A percentile compares a stretch with the other conserved stretches of the same genome.
These are phyloP conservation scores for Penicillium sp. DNA, from an alignment of 2,329 filamentous ascomycete species.

Conservation along the genomic window DNA sequence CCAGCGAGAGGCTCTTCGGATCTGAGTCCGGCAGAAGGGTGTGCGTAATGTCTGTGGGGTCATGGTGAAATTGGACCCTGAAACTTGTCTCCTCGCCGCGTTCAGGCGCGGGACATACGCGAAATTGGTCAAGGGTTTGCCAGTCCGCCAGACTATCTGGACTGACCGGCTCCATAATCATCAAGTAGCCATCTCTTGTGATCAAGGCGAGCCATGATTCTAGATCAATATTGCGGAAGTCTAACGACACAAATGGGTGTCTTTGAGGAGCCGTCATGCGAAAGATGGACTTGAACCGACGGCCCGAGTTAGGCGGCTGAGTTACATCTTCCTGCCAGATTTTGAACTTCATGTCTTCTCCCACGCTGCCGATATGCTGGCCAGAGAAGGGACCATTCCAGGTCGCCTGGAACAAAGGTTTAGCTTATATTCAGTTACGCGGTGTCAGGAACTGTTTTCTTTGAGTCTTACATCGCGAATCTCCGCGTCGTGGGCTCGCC, in stretches of 20 bases:
- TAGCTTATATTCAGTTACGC: constrained; percentile 16
- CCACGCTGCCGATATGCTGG: constrained; percentile 82
- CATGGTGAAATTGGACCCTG: constrained; percentile 82
- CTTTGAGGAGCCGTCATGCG: constrained; percentile 66
- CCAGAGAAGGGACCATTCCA: constrained; percentile 92
- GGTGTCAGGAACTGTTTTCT: constrained; percentile 4
- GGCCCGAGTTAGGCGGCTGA: constrained; percentile 68
- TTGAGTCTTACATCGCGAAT: constrained; percentile 69
- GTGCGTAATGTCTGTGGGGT: constrained; percentile 70
- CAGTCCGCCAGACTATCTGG: constrained; percentile 78
- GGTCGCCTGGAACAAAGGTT: constrained; percentile 62
- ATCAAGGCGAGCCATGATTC: constrained; percentile 85
- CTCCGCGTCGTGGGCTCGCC: constrained; percentile 86
- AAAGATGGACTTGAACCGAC: constrained; percentile 73
- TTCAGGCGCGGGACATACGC: constrained; percentile 66
- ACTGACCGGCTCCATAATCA: constrained; percentile 79
- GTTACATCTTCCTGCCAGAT: constrained; percentile 90
- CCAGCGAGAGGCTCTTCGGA: constrained; percentile 72
- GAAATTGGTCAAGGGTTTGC: constrained; percentile 71
- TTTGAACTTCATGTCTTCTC: constrained; percentile 84
- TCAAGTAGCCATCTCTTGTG: constrained; percentile 75
- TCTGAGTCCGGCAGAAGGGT: constrained; percentile 76
- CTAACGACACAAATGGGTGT: constrained; percentile 70
- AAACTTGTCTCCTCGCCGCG: constrained; percentile 86
- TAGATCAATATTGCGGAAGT: constrained; percentile 77